A percentile compares a stretch with the other conserved stretches of the same genome.
Evolutionary conservation across 805 yeast genomes (phyloP).

Genomic region (Lachancea kluyveri): DNA sequence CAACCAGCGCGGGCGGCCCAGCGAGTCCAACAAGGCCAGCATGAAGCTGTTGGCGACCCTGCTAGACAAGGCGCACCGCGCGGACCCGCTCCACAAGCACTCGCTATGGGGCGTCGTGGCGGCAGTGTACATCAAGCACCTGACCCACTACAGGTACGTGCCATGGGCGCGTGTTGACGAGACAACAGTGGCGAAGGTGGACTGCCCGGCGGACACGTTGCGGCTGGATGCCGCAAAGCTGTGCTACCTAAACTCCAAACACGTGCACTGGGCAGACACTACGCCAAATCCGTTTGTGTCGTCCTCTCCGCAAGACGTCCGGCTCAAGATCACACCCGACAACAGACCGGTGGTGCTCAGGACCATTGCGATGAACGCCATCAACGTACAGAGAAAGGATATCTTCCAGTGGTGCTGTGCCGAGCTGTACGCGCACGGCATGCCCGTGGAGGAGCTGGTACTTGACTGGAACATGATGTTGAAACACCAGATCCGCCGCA

Average conservation of each 20-base stretch:
- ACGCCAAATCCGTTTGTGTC: conserved; percentile 19
- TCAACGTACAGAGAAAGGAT: conserved; percentile 13
- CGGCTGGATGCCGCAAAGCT: conserved; percentile 21
- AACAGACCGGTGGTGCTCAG: conserved; percentile 20
- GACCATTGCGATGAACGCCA: conserved; percentile 21
- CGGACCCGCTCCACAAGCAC: conserved; percentile 17
- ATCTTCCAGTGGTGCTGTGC: conserved; percentile 25
- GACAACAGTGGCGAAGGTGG: too few species aligned
- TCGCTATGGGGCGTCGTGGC: conserved; percentile 22
- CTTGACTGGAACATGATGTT: conserved; percentile 22
- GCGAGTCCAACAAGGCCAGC: too few species aligned
- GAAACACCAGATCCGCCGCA: conserved; percentile 18
- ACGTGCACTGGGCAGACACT: neutral
- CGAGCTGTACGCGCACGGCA: conserved; percentile 18
- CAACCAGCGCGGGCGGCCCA: too few species aligned
- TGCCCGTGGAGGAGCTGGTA: conserved; percentile 18
- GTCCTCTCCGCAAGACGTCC: conserved; percentile 14
- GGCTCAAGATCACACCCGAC: conserved; percentile 15
- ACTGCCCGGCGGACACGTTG: too few species aligned
- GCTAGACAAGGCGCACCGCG: conserved; percentile 15
- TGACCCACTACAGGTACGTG: conserved; percentile 10
- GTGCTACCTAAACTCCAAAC: conserved; percentile 13
- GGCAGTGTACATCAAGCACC: conserved; percentile 19
- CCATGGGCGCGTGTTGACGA: neutral
- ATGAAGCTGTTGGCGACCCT: too few species aligned